These are phyloP conservation scores for Saccharomyces hybrid DNA, from an alignment of 1,139 yeast species.

Conservation along the genomic window DNA sequence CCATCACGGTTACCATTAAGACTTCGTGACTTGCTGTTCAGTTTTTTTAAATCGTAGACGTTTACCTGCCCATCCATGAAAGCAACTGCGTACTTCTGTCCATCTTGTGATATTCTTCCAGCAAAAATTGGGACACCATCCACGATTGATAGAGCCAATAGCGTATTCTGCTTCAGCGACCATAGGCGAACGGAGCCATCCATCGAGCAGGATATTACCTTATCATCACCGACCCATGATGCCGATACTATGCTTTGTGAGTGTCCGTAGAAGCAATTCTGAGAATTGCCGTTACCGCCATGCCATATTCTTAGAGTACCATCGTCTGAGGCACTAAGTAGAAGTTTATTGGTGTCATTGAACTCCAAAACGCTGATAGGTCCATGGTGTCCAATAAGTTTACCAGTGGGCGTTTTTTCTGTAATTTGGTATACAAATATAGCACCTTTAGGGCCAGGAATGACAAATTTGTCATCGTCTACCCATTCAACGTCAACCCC, in stretches of 20 bases:
- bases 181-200: constrained; percentile 69
- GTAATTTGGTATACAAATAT: constrained; percentile 55
- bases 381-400: constrained; percentile 61
- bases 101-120: constrained; percentile 46
- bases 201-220: constrained; percentile 46
- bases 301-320: constrained; percentile 66
- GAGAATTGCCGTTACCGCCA: constrained; percentile 46
- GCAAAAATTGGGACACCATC: constrained; percentile 48
- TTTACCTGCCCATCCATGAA: constrained; percentile 47
- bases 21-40: constrained; percentile 20
- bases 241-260: constrained; percentile 50
- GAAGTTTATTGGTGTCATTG: constrained; percentile 43
- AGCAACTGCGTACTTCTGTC: constrained; percentile 49
- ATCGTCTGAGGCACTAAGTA: constrained; percentile 77
- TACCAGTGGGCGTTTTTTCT: constrained; percentile 49
- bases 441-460: constrained; percentile 50
- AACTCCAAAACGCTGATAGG: constrained; percentile 53
- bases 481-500: constrained; percentile 69
- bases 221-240: constrained; percentile 42
- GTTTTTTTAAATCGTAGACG: constrained; percentile 44
- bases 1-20: constrained; percentile 3
- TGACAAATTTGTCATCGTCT: constrained; percentile 59
- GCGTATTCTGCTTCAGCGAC: constrained; percentile 45
- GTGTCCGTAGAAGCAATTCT: constrained; percentile 42
- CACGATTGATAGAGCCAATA: constrained; percentile 36